Conservation (phyloP, 495 filamentous ascomycete species). For the Podospora tetraspora region DNA sequence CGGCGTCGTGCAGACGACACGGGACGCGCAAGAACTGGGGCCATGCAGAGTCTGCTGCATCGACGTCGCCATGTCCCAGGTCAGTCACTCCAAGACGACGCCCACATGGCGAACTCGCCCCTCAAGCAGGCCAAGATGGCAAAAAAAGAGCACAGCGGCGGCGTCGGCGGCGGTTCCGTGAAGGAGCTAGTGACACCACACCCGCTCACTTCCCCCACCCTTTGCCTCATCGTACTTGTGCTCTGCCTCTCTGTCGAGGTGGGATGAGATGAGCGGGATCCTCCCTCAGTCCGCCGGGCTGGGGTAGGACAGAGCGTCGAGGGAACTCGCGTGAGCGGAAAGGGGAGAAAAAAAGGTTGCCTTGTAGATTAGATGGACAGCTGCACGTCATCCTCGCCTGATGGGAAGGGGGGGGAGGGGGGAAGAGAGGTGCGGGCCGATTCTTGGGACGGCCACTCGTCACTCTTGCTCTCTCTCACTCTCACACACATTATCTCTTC, state of each 20-base stretch:
- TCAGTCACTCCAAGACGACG: background rate
- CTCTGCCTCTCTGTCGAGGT: background rate
- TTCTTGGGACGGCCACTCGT: background rate
- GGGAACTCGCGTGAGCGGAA: background rate
- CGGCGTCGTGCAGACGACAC: constrained; percentile 10
- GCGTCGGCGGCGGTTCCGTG: background rate
- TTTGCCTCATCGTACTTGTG: background rate
- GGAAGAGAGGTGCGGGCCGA: background rate
- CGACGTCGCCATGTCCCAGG: constrained; percentile 9
- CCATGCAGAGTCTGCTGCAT: constrained; percentile 5
- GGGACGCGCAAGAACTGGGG: background rate
- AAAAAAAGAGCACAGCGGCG: background rate
- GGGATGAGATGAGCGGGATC: background rate
- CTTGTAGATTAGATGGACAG: background rate
- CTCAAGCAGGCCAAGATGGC: background rate
- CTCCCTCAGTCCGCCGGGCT: background rate
- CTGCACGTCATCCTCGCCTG: background rate
- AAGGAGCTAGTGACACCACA: background rate
- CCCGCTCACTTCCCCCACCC: background rate
- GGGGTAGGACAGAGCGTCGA: background rate
- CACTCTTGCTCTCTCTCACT: background rate
- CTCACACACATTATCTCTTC: background rate
- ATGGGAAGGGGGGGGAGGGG: background rate
- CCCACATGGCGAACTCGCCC: background rate
- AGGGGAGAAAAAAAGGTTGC: background rate